Conservation (phyloP, 441 rosid species). For the Aleurites moluccanus region DNA sequence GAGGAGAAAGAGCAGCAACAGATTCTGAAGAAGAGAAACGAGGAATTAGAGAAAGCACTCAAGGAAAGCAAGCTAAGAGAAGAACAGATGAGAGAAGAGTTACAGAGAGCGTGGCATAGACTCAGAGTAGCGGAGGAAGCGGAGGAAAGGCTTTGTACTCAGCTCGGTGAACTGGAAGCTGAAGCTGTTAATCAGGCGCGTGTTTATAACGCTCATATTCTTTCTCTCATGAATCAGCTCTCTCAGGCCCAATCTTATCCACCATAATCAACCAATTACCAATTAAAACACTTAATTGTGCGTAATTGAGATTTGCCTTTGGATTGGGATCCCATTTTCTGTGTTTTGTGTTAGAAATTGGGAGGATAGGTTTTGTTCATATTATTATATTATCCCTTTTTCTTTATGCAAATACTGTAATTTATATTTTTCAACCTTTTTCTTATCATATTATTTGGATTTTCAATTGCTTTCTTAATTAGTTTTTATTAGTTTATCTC, state of each 20-base stretch:
- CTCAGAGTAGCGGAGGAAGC: constrained; percentile 76
- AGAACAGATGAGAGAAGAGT: constrained; percentile 55
- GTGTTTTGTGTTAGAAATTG: too few relatives aligned
- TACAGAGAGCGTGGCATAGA: constrained; percentile 45
- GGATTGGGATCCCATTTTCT: too few relatives aligned
- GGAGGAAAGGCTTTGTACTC: constrained; percentile 69
- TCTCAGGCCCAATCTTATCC: constrained; percentile 33
- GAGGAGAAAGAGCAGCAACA: constrained; percentile 32
- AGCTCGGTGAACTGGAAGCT: constrained; percentile 80
- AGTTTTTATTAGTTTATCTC: too few relatives aligned
- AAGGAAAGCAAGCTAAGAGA: constrained; percentile 60
- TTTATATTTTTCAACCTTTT: too few relatives aligned
- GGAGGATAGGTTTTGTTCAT: too few relatives aligned
- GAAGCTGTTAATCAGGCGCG: constrained; percentile 74
- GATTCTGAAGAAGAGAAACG: constrained; percentile 49
- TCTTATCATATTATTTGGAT: too few relatives aligned
- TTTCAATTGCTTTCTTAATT: too few relatives aligned
- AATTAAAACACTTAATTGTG: too few relatives aligned
- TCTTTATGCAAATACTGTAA: too few relatives aligned
- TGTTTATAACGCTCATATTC: constrained; percentile 54
- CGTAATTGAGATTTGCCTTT: too few relatives aligned
- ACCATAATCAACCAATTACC: not conserved
- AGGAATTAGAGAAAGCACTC: constrained; percentile 61
- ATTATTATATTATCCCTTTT: too few relatives aligned
- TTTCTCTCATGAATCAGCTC: constrained; percentile 62